Evolutionary conservation across 129 eudicot species (phyloP).

Genomic region (Flaveria robusta): DNA sequence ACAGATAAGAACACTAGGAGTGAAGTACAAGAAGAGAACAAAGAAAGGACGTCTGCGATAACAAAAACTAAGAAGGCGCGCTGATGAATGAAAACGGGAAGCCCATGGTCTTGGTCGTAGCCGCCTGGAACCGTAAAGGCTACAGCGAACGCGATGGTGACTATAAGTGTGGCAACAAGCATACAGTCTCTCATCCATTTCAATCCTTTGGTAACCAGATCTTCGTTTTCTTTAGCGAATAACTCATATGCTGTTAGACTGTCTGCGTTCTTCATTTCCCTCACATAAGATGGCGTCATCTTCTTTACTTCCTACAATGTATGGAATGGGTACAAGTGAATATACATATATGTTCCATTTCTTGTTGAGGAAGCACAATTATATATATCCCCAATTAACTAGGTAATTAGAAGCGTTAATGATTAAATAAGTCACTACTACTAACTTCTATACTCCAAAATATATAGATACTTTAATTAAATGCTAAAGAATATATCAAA

Average conservation of each 20-base stretch:
- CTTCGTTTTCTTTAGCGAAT: neutral
- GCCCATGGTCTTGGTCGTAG: neutral
- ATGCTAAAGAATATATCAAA: no score
- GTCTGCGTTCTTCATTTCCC: neutral
- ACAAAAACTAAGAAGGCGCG: neutral
- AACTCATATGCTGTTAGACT: neutral
- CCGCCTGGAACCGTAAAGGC: constrained; percentile 7
- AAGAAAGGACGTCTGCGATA: neutral
- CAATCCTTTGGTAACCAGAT: neutral
- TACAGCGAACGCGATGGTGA: neutral
- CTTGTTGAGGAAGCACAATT: no score
- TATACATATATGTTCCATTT: no score
- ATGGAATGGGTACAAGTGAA: no score
- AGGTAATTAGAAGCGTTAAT: no score
- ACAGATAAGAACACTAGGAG: neutral
- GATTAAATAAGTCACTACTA: no score
- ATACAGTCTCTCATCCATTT: neutral
- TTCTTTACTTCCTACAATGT: no score
- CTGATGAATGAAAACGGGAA: neutral
- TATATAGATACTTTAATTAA: no score
- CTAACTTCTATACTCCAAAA: no score
- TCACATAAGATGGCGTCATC: neutral
- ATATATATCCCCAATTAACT: no score
- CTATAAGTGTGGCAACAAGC: neutral
- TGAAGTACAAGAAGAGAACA: constrained; percentile 11